Base-by-base conservation (phyloP, 768 basidiomycete genomes). In the Phylloporus arenicola region DNA sequence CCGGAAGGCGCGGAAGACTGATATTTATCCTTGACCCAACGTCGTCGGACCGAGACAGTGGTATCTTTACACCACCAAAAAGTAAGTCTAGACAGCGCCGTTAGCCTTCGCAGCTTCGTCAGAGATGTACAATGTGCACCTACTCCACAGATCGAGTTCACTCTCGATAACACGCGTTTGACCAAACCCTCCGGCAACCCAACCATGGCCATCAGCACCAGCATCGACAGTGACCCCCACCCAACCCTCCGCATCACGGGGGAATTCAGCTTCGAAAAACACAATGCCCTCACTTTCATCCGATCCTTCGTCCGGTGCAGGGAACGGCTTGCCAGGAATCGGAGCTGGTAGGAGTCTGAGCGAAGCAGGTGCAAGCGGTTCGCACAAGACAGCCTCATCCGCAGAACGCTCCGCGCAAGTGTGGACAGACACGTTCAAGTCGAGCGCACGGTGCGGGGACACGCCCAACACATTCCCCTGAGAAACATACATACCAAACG, bases 231-330 rank as follows among this genome's bases (percentile, higher is more conserved):
- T 68, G 35, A 90, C 70, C 2, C 75, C 84, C 6, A 90, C 63
- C 75, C 76, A 81, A 6, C 65, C 63, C 11, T 57, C 52, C 16
- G 51, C 41, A 6, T 33, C 59, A 37, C 7, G 25, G 2, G 66
- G 57, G 16, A 84, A 38, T 35, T 73, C 66, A 10, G 75, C 77
- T 59, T 85, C 82, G 58, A 79, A 88, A 22, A 83, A 67, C 4
- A 83, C 83, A 2, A 84, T 71, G 0, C 86, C 87, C 50, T 88
- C 87, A 9, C 83, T 85, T 62, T 91, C 86, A 46, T 87, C 85
- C 0, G 77, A 64, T 0, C 88, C 88, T 64, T 84, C 82, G 14
- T 78, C 65, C 13, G 86, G 84, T 0, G 78, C 68, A 6, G 88
- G 89, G 57, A 89, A 90, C 11, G 70, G 64, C 37, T 65, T 68